Conservation (phyloP, 1,139 yeast species). For the Nakaseomyces nivariensis region DNA sequence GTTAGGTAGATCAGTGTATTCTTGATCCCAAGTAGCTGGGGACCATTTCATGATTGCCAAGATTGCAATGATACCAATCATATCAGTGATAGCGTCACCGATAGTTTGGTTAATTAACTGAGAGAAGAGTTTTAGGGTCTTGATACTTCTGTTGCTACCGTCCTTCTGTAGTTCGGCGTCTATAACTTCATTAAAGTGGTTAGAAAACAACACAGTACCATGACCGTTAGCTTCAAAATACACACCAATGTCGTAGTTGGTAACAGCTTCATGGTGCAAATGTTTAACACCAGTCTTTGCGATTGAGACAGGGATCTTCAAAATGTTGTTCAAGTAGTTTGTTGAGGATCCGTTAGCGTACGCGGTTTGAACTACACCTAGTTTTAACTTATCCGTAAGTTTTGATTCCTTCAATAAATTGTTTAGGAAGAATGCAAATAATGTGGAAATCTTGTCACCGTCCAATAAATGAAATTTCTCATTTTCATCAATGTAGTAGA, state of each 20-base stretch:
- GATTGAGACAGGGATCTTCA: slow-evolving; percentile 73
- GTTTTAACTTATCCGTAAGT: slow-evolving; percentile 33
- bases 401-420: slow-evolving; percentile 39
- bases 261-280: slow-evolving; percentile 80
- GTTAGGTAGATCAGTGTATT: slow-evolving; percentile 82
- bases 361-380: slow-evolving; percentile 95
- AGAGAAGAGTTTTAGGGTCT: slow-evolving; percentile 46
- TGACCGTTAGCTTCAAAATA: slow-evolving; percentile 99
- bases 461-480: slow-evolving; percentile 61
- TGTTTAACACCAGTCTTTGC: slow-evolving; percentile 97
- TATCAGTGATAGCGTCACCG: slow-evolving; percentile 92
- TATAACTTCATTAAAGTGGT: slow-evolving; percentile 37
- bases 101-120: slow-evolving; percentile 87
- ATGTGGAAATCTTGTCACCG: slow-evolving; percentile 88
- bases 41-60: slow-evolving; percentile 45
- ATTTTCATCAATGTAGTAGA: slow-evolving; percentile 50
- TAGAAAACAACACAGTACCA: slow-evolving; percentile 83
- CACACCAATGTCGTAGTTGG: slow-evolving; percentile 76
- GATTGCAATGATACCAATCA: slow-evolving; percentile 65
- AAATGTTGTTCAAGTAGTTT: slow-evolving; percentile 47
- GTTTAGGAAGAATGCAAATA: slow-evolving; percentile 62
- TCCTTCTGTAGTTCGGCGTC: slow-evolving; percentile 29
- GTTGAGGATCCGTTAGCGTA: slow-evolving; percentile 95
- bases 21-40: slow-evolving; percentile 66
- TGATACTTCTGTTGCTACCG: slow-evolving; percentile 35